Base-by-base conservation (phyloP, 352 stramenopile genomes). In the Elongisporangium anandrum region DNA sequence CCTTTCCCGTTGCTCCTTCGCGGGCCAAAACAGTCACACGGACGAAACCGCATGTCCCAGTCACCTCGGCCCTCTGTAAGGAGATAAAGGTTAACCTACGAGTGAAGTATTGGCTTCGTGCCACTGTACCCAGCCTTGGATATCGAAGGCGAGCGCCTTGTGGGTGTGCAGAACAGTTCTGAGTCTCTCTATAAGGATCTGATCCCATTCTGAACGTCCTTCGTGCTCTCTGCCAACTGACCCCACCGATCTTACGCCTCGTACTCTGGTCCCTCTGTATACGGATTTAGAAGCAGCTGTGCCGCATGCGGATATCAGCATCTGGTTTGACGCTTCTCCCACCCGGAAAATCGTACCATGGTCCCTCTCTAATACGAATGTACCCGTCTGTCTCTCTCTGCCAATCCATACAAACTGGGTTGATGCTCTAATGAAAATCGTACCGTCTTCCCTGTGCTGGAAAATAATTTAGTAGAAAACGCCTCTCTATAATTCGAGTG, bases 361-460 rank as follows among this genome's bases (percentile, higher is more conserved):
- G 29, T 4, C 13, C 29, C 29, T 41, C 29, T 41, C 9, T 41
- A 41, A 2, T 15, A 21, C 39, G 16, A 45, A 63, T 29, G 41
- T 38, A 38, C 57, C 50, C 48, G 57, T 34, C 56, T 61, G 13
- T 15, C 21, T 41, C 53, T 38, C 38, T 52, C 54, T 51, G 21
- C 50, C 23, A 23, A 50, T 12, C 10, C 20, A 50, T 23, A 17
- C 34, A 50, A 41, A 41, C 29, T 8, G 5, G 4, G 1, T 41
- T 15, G 9, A 13, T 8, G 9, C 29, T 15, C 9, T 41, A 41
- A 41, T 15, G 29, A 41, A 41, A 41, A 41, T 8, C 9, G 29
- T 41, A 41, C 29, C 29, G 29, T 41, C 9, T 2, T 41, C 5
- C 29, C 29, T 41, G 29, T 13, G 5, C 9, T 41, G 9, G 29